These are phyloP conservation scores for Pyrenophora teres DNA, from an alignment of 2,329 filamentous ascomycete species.

Conservation along the genomic window DNA sequence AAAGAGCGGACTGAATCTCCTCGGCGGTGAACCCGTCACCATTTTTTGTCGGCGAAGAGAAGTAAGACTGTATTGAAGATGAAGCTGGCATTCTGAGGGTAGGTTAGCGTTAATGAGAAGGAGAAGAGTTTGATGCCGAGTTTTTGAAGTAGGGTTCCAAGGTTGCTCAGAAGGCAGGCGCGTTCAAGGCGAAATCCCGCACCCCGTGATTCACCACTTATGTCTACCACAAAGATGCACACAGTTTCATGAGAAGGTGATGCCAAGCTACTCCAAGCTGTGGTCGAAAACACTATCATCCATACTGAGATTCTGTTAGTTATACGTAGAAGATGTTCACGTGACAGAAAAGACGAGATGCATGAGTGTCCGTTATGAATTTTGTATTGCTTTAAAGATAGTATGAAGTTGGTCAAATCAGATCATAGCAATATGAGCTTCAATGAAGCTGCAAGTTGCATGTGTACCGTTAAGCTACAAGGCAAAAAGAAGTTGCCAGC, in stretches of 20 bases:
- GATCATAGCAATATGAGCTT: background rate
- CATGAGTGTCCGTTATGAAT: background rate
- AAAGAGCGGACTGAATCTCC: conserved; percentile 50
- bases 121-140: too few relatives aligned
- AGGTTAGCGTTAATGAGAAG: too few relatives aligned
- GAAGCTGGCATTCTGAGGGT: conserved; percentile 39
- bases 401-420: conserved; percentile 33
- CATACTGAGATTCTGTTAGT: too few relatives aligned
- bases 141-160: too few relatives aligned
- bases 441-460: background rate
- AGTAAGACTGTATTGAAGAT: conserved; percentile 54
- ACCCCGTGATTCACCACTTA: too few relatives aligned
- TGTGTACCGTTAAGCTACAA: background rate
- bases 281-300: too few relatives aligned
- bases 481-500: background rate
- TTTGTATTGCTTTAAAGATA: conserved; percentile 28
- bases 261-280: too few relatives aligned
- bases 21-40: conserved; percentile 60
- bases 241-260: too few relatives aligned
- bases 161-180: too few relatives aligned
- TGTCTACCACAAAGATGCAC: too few relatives aligned
- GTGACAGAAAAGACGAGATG: background rate
- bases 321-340: background rate
- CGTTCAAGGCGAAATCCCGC: background rate
- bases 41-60: conserved; percentile 33